These are phyloP conservation scores for Sphaerulina musiva DNA, from an alignment of 2,329 filamentous ascomycete genomes.

Conservation along the genomic window DNA sequence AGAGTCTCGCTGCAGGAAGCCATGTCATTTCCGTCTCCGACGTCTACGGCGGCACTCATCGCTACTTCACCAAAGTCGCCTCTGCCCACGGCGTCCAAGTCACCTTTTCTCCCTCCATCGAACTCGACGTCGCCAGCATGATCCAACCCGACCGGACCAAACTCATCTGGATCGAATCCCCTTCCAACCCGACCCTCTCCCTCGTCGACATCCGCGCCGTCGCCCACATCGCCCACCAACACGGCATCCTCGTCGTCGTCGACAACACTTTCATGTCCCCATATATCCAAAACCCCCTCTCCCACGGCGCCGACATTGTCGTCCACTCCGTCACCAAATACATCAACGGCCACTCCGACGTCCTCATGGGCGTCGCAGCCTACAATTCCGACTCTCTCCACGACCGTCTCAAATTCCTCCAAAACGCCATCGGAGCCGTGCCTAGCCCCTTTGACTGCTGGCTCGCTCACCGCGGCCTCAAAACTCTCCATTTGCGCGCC, in stretches of 20 bases:
- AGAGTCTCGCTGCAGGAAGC: conserved; percentile 81
- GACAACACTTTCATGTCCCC: conserved; percentile 98
- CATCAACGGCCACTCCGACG: conserved; percentile 94
- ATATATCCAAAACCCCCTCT: conserved; percentile 92
- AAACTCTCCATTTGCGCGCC: conserved; percentile 90
- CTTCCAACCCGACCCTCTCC: conserved; percentile 87
- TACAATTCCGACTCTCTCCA: conserved; percentile 82
- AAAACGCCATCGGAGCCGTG: conserved; percentile 94
- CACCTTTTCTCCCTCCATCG: conserved; percentile 88
- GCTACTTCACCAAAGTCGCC: conserved; percentile 98
- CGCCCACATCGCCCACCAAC: conserved; percentile 72
- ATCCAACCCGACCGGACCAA: conserved; percentile 77
- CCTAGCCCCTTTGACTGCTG: conserved; percentile 94
- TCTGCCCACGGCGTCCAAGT: conserved; percentile 89
- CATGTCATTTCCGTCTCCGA: conserved; percentile 96
- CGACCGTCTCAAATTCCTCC: conserved; percentile 75
- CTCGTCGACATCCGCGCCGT: conserved; percentile 90
- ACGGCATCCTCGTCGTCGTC: conserved; percentile 91
- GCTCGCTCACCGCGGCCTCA: conserved; percentile 93
- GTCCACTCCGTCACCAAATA: conserved; percentile 98
- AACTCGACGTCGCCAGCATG: conserved; percentile 75
- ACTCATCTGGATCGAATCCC: conserved; percentile 93
- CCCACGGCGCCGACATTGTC: conserved; percentile 92
- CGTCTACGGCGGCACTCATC: conserved; percentile 94
- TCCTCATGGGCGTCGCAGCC: conserved; percentile 94